phyloP scores from a whole-genome alignment of 805 yeast genomes.

The Cyberlindnera xylosilytica region DNA sequence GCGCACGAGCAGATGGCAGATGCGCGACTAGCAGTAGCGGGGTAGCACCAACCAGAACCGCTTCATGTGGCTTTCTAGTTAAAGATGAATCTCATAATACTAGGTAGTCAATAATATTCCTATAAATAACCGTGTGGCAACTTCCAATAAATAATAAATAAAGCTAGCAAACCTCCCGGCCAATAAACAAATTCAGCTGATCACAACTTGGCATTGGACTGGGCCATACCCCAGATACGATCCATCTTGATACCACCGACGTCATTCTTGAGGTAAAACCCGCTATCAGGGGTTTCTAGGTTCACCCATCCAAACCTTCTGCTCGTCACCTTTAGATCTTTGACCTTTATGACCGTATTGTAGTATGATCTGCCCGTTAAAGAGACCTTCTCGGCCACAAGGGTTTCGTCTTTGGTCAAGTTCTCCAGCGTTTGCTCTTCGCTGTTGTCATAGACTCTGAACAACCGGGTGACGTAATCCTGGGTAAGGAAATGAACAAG shows the following conservation, averaged over 20 bases:
- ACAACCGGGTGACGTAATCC: constrained; percentile 70
- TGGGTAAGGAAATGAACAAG: constrained; percentile 50
- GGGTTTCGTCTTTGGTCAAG: constrained; percentile 56
- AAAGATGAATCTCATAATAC: too few relatives aligned
- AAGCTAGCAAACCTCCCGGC: too few relatives aligned
- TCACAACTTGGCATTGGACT: constrained; percentile 47
- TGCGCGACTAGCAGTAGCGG: too few relatives aligned
- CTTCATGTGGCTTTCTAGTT: too few relatives aligned
- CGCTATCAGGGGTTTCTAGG: constrained; percentile 37
- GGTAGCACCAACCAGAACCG: too few relatives aligned
- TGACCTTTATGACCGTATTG: constrained; percentile 56
- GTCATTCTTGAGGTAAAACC: constrained; percentile 63
- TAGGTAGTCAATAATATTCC: too few relatives aligned
- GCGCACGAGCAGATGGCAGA: too few relatives aligned
- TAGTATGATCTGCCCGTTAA: constrained; percentile 64
- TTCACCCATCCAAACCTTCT: constrained; percentile 47
- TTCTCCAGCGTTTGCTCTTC: constrained; percentile 61
- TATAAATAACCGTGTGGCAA: too few relatives aligned
- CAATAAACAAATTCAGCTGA: too few relatives aligned
- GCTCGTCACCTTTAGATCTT: constrained; percentile 40
- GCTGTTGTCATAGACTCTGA: constrained; percentile 58
- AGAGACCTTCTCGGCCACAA: constrained; percentile 65
- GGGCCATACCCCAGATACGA: constrained; percentile 80
- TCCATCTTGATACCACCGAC: constrained; percentile 84
- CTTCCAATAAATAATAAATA: too few relatives aligned